These are phyloP conservation scores for Lipomyces yamadae DNA, from an alignment of 805 yeast genomes.

Conservation along the genomic window DNA sequence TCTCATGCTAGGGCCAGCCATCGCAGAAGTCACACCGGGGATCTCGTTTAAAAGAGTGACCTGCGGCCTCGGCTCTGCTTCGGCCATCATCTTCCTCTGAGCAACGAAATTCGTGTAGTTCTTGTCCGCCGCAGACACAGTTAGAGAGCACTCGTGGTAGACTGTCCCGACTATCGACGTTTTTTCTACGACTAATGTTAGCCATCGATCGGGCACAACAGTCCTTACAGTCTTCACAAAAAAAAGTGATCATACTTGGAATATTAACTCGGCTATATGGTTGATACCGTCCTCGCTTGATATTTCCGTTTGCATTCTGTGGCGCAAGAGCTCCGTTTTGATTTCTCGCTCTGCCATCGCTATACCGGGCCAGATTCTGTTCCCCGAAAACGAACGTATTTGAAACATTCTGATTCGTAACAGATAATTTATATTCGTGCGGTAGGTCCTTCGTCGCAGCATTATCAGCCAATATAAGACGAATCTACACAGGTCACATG, in stretches of 20 bases:
- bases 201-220: neutral
- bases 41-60: constrained; percentile 75
- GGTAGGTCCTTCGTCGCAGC: constrained; percentile 66
- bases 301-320: constrained; percentile 10
- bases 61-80: constrained; percentile 56
- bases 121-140: constrained; percentile 61
- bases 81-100: constrained; percentile 57
- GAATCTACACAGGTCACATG: constrained; percentile 39
- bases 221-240: neutral
- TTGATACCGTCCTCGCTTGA: constrained; percentile 25
- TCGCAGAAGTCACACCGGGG: constrained; percentile 86
- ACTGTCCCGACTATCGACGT: constrained; percentile 86
- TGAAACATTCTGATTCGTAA: constrained; percentile 77
- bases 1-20: constrained; percentile 81
- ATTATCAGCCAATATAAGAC: constrained; percentile 47
- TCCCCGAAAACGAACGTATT: constrained; percentile 90
- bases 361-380: constrained; percentile 58
- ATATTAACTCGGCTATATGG: constrained; percentile 36
- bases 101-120: constrained; percentile 69
- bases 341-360: constrained; percentile 18
- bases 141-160: constrained; percentile 80
- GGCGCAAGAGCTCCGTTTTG: constrained; percentile 1
- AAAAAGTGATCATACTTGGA: constrained; percentile 34
- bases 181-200: constrained; percentile 49
- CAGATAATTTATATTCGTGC: constrained; percentile 76